Evolutionary conservation across 139 green algal genomes (phyloP).

Genomic region (Haematococcus lacustris): DNA sequence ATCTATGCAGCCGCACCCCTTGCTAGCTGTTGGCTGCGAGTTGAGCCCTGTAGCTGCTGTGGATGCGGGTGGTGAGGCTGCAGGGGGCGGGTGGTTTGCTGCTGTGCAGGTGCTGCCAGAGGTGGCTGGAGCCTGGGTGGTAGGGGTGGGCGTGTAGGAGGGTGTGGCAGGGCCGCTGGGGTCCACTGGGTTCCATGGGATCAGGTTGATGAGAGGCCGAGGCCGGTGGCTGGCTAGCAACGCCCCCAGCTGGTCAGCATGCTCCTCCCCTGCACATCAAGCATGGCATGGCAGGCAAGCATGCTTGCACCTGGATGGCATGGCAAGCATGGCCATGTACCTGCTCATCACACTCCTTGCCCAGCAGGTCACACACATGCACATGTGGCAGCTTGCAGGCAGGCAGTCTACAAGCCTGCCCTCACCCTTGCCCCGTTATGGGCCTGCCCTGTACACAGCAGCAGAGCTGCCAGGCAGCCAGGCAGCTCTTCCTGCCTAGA

Average conservation of each 20-base stretch:
- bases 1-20: no score
- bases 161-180: no score
- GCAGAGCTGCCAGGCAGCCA: neutral
- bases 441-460: neutral
- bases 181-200: constrained; percentile 14
- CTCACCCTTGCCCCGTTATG: neutral
- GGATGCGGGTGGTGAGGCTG: no score
- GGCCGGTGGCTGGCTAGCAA: constrained; percentile 57
- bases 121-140: no score
- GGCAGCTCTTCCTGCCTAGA: neutral
- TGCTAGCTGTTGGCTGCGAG: no score
- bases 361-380: neutral
- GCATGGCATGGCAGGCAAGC: neutral
- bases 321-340: neutral
- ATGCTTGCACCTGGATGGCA: neutral
- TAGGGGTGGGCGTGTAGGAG: no score
- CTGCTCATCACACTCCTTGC: neutral
- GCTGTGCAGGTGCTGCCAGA: no score
- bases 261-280: constrained; percentile 18
- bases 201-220: constrained; percentile 80
- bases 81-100: no score
- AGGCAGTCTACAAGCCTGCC: neutral
- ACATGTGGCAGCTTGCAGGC: neutral
- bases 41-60: no score
- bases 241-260: constrained; percentile 69